These are phyloP conservation scores for Metroxylon sagu DNA, from an alignment of 176 grass and related monocot genomes.

Conservation along the genomic window DNA sequence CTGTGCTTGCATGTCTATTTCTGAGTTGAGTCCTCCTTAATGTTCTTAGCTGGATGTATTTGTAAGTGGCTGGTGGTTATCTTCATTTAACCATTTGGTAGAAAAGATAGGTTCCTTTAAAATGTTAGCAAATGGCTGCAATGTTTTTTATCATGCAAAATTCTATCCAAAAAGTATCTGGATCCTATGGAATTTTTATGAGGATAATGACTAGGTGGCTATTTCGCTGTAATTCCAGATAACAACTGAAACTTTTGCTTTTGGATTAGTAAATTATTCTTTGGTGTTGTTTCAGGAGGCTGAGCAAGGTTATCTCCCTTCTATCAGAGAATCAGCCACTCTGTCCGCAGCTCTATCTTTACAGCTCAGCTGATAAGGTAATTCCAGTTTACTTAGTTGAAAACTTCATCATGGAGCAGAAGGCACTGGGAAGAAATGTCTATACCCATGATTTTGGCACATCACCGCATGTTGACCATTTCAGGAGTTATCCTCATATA, in stretches of 20 bases:
- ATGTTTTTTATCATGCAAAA: too few species aligned
- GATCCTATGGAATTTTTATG: too few species aligned
- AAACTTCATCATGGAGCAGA: constrained; percentile 67
- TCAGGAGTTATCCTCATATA: constrained; percentile 71
- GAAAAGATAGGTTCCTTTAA: too few species aligned
- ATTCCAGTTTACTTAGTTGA: constrained; percentile 57
- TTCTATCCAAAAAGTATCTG: too few species aligned
- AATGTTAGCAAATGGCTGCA: too few species aligned
- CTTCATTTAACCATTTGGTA: too few species aligned
- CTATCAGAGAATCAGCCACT: constrained; percentile 57
- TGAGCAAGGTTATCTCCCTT: constrained; percentile 45
- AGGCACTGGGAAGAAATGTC: constrained; percentile 41
- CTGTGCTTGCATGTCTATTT: not conserved
- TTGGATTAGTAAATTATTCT: too few species aligned
- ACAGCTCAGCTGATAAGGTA: constrained; percentile 74
- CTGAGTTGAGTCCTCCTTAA: not conserved
- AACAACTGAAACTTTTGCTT: too few species aligned
- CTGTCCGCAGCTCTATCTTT: constrained; percentile 91
- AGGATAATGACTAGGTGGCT: too few species aligned
- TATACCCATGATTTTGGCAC: constrained; percentile 64
- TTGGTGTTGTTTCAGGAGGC: constrained; percentile 37
- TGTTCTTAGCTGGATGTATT: not conserved
- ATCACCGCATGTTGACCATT: constrained; percentile 89
- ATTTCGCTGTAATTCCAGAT: too few species aligned
- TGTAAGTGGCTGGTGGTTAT: too few species aligned